A percentile compares a stretch with the other conserved stretches of the same genome.
phyloP scores from a whole-genome alignment of 306 rosid species.

The Malus sylvestris region DNA sequence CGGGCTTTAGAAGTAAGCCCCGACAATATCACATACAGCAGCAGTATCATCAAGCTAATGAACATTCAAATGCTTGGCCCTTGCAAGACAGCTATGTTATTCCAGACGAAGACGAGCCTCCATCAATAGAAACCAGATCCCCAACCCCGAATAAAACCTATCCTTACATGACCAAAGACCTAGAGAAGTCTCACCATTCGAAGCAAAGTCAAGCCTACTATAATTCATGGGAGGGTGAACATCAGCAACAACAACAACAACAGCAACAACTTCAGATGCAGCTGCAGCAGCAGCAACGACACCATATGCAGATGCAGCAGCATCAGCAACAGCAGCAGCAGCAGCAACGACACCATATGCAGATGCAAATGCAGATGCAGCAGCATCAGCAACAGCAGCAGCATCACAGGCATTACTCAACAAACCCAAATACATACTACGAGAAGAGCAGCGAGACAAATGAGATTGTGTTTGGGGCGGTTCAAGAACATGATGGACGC shows the following conservation, averaged over 20 bases:
- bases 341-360: conserved; percentile 10
- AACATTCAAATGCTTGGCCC: conserved; percentile 60
- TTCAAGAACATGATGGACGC: conserved; percentile 82
- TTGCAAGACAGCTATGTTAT: conserved; percentile 89
- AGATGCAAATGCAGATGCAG: conserved; percentile 32
- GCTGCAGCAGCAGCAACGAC: conserved; percentile 9
- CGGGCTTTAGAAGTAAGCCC: conserved; percentile 64
- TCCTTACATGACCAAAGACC: conserved; percentile 58
- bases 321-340: conserved; percentile 46
- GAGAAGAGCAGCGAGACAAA: conserved; percentile 73
- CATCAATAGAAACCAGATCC: conserved; percentile 57
- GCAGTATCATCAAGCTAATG: conserved; percentile 49
- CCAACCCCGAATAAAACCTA: conserved; percentile 42
- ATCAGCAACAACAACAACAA: conserved; percentile 29
- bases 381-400: conserved; percentile 41
- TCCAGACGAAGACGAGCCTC: conserved; percentile 88
- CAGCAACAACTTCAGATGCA: conserved; percentile 20
- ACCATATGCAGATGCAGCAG: conserved; percentile 19
- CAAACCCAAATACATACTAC: conserved; percentile 54
- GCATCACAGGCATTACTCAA: conserved; percentile 55
- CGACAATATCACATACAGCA: conserved; percentile 50
- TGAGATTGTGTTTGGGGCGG: conserved; percentile 95
- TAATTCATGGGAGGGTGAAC: conserved; percentile 51
- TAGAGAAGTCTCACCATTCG: conserved; percentile 48
- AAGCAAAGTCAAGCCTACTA: conserved; percentile 46